These are phyloP conservation scores for Biscogniauxia marginata DNA, from an alignment of 2,329 filamentous ascomycete genomes.

Conservation along the genomic window DNA sequence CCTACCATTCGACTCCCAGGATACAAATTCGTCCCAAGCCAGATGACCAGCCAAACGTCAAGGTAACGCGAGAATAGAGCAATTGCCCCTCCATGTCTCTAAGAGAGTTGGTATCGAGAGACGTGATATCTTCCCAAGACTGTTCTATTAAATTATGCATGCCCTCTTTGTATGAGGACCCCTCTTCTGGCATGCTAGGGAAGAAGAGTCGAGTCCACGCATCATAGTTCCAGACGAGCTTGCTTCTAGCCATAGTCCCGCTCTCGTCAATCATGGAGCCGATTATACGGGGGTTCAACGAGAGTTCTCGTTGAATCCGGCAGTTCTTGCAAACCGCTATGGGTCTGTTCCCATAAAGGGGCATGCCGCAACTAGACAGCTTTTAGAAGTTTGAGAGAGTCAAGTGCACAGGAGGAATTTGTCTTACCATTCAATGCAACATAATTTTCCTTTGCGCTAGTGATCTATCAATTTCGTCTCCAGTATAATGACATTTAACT, in stretches of 20 bases:
- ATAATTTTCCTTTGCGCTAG: conserved; percentile 35
- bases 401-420: not conserved
- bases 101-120: conserved; percentile 39
- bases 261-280: conserved; percentile 52
- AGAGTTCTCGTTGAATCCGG: conserved; percentile 25
- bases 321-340: conserved; percentile 40
- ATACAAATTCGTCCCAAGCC: conserved; percentile 39
- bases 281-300: conserved; percentile 41
- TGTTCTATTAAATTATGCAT: conserved; percentile 43
- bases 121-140: conserved; percentile 39
- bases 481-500: conserved; percentile 35
- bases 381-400: not conserved
- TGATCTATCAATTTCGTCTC: conserved; percentile 32
- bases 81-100: conserved; percentile 50
- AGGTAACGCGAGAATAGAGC: conserved; percentile 49
- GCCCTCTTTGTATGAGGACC: not conserved
- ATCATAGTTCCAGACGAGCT: conserved; percentile 50
- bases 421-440: conserved; percentile 42
- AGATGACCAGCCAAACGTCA: conserved; percentile 55
- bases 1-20: conserved; percentile 42
- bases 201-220: conserved; percentile 49
- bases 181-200: conserved; percentile 6
- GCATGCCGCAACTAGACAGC: conserved; percentile 49
- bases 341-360: conserved; percentile 51
- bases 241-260: conserved; percentile 47